Evolutionary conservation across 208 protist genomes (phyloP), one percentile per base, ranked within the genome.

Genomic region (Phytomonas sp.): DNA sequence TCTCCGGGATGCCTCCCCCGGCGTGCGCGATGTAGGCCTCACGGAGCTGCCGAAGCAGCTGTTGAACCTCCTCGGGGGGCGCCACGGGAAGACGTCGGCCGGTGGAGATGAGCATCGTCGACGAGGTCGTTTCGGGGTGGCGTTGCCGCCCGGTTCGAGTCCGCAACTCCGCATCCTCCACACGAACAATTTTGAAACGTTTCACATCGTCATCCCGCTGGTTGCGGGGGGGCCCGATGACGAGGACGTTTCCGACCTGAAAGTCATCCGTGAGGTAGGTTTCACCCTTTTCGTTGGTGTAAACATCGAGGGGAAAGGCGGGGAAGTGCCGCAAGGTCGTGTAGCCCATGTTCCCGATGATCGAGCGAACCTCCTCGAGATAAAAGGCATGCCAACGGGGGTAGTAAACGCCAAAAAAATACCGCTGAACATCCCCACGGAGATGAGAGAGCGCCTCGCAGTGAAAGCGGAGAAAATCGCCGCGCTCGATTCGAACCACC

Each of bases 341-440:
- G 80, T 92, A 90, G 66, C 90, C 90, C 59, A 92, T 77, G 32
- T 87, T 86, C 66, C 85, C 87, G 20, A 94, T 84, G n/a, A 94
- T 66, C 13, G 82, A 77, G 59, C 89, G 87, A 73, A 96, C 81
- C 84, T 97, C 92, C 62, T 97, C 88, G 2, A 97, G 46, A 81
- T 96, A 96, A 61, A 97, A 91, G 36, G 79, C 84, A 36, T 89
- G 88, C 88, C 88, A 97, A 34, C 92, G 88, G 7, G 92, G 92
- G 73, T 91, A 95, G 77, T 95, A 97, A 72, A 78, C 84, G 31
- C 92, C 92, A 29, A 91, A 88, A 75, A 97, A 97, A 75, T 92
- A 94, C 5, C 92, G 89, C 66, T 89, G 73, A 62, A 83, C 81
- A 70, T 97, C 92, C 9, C 70, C 68, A 36, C 73, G 76, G 66